A percentile compares a stretch with the other conserved stretches of the same genome.
phyloP scores from a whole-genome alignment of 331 rosid species.

The Cydonia oblonga region DNA sequence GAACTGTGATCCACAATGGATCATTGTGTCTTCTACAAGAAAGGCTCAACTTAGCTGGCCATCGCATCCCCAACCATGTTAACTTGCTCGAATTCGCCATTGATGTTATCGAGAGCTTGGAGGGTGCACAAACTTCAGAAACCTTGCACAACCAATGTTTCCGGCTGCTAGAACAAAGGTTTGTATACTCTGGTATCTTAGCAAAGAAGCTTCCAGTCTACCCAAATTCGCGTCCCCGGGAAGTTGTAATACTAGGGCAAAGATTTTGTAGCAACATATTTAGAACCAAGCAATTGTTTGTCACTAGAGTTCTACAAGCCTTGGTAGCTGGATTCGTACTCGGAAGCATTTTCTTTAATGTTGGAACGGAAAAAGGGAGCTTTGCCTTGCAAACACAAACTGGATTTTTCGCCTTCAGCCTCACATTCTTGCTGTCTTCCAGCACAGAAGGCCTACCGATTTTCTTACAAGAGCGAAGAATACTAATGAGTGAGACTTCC shows the following conservation, averaged over 20 bases:
- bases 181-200: constrained; percentile 13
- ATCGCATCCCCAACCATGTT: constrained; percentile 59
- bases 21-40: constrained; percentile 58
- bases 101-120: constrained; percentile 59
- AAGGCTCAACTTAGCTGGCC: constrained; percentile 48
- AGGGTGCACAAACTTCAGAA: constrained; percentile 37
- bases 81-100: constrained; percentile 76
- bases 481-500: constrained; percentile 29
- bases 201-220: constrained; percentile 33
- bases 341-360: constrained; percentile 32
- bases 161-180: background rate
- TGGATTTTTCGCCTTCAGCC: constrained; percentile 45
- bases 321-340: constrained; percentile 60
- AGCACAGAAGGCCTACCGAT: constrained; percentile 43
- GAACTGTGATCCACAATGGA: constrained; percentile 65
- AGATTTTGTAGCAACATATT: constrained; percentile 78
- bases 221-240: constrained; percentile 41
- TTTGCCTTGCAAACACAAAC: constrained; percentile 26
- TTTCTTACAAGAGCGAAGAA: constrained; percentile 34
- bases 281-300: constrained; percentile 81
- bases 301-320: constrained; percentile 64
- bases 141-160: constrained; percentile 25
- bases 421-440: constrained; percentile 44
- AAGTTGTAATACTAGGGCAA: constrained; percentile 62
- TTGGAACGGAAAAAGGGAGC: constrained; percentile 17